These are phyloP conservation scores for Alternaria dauci DNA, from an alignment of 2,329 filamentous ascomycete genomes.

Conservation along the genomic window DNA sequence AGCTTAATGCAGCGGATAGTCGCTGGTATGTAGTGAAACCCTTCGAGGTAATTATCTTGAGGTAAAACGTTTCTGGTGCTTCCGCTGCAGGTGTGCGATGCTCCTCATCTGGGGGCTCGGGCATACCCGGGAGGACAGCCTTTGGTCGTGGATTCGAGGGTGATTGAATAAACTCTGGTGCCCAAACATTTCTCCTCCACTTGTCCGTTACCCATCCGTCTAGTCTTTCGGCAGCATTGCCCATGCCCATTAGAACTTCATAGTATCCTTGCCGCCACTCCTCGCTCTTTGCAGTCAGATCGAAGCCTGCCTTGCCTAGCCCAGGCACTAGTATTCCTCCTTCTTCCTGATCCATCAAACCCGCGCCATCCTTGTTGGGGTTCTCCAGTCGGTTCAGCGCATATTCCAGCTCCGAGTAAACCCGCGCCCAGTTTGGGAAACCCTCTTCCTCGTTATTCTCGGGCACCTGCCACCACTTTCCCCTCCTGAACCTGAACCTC, in stretches of 20 bases:
- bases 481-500: conserved; percentile 72
- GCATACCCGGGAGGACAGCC: conserved; percentile 72
- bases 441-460: conserved; percentile 66
- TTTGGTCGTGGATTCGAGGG: conserved; percentile 83
- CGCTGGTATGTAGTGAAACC: conserved; percentile 83
- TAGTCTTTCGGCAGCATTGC: conserved; percentile 78
- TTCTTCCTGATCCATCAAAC: conserved; percentile 65
- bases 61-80: conserved; percentile 78
- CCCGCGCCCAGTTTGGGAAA: conserved; percentile 74
- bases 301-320: conserved; percentile 63
- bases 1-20: conserved; percentile 81
- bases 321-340: conserved; percentile 55
- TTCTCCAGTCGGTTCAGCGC: conserved; percentile 75
- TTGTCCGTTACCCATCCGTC: conserved; percentile 80
- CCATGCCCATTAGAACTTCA: conserved; percentile 79
- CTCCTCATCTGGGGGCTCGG: conserved; percentile 74
- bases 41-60: conserved; percentile 79
- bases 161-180: conserved; percentile 76
- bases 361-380: conserved; percentile 71
- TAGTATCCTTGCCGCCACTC: conserved; percentile 88
- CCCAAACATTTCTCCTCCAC: conserved; percentile 68
- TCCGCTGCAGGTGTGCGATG: conserved; percentile 74
- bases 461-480: conserved; percentile 55
- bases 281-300: conserved; percentile 79
- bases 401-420: conserved; percentile 67